Conservation (phyloP, 106 monocot genomes). For the Dendrobium huoshanense region DNA sequence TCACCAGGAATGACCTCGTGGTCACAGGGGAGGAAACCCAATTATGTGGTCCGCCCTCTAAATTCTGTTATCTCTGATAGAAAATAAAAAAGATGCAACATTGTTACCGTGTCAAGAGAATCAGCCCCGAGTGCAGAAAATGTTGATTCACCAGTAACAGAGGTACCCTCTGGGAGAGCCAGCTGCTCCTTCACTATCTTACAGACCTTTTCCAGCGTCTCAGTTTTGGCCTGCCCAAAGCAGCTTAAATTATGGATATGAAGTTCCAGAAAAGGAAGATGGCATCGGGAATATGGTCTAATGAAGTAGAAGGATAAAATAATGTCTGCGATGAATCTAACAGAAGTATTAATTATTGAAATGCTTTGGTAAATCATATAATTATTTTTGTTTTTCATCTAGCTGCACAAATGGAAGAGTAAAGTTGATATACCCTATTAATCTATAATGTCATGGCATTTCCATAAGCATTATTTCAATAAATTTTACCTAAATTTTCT, state of each 20-base stretch:
- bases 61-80: no score
- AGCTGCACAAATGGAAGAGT: background rate
- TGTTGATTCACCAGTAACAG: slow-evolving; percentile 19
- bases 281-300: no score
- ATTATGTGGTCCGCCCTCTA: no score
- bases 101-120: slow-evolving; percentile 37
- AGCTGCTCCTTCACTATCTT: slow-evolving; percentile 33
- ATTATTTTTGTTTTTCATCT: background rate
- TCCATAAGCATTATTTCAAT: no score
- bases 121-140: slow-evolving; percentile 34
- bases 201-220: slow-evolving; percentile 37
- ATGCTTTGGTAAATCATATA: background rate
- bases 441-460: no score
- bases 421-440: background rate
- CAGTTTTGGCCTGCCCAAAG: slow-evolving; percentile 25
- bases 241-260: background rate
- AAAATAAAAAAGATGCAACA: background rate
- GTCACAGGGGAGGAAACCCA: background rate
- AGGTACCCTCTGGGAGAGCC: slow-evolving; percentile 15
- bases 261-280: background rate
- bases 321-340: no score
- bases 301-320: no score
- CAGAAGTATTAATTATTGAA: background rate
- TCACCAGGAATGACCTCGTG: background rate
- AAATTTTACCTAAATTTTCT: no score